Evolutionary conservation across 2,329 filamentous ascomycete genomes (phyloP), one percentile per base, ranked within the genome.

Genomic region (Ceratocystis diversiconidia): DNA sequence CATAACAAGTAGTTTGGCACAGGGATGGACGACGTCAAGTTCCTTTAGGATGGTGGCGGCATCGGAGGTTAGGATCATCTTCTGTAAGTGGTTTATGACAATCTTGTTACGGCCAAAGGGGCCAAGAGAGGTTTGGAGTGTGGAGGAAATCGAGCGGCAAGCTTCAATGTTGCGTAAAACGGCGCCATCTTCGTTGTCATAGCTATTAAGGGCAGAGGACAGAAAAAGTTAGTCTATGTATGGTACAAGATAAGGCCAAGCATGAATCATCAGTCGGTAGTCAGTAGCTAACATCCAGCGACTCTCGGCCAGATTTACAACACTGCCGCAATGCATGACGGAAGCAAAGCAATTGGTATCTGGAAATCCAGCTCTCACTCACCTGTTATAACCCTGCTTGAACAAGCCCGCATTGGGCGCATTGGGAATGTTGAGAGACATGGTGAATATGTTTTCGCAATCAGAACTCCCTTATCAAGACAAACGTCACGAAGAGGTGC

Each of bases 41-140:
- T 99, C 95, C 73, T 91, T 88, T 71, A 99, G 83, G 74, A 99
- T 99, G 55, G 94, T 97, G 70, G 94, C 94, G 70, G 94, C 94
- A 74, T 99, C 94, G 68, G 92, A 97, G 71, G 95, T 99, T 70
- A 99, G 82, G 72, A 96, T 95, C 94, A 99, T 96, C 83, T 99
- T 99, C 77, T 96, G 90, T 69, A 99, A 83, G 79, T 99, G 95
- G 82, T 99, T 99, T 82, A 99, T 97, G 79, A 99, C 90, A 74
- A 99, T 92, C 81, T 99, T 99, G 82, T 99, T 99, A 77, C 94
- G 89, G 73, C 94, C 94, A 78, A 96, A 96, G 68, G 94, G 94
- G 63, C 94, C 95, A 44, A 99, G 84, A 59, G 94, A 97, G 66
- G 94, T 97, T 80, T 96, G 91, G 62, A 99, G 94, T 63, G 94